Conservation (phyloP, 2,329 filamentous ascomycete species). For the Penicillium sp. region DNA sequence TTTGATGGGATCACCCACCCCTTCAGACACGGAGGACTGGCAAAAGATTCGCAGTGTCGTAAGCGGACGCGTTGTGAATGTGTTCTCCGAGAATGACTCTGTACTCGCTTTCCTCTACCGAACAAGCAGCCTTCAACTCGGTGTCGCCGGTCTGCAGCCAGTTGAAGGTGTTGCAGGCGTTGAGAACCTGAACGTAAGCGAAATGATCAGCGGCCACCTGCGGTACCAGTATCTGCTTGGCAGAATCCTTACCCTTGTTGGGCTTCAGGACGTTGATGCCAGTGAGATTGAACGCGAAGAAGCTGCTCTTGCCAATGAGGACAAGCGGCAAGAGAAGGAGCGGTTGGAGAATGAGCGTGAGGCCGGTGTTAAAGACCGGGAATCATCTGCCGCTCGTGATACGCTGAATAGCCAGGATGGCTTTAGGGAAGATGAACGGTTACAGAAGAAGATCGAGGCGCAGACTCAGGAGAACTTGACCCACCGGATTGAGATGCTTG, state of each 20-base stretch:
- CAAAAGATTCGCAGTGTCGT: slow-evolving; percentile 73
- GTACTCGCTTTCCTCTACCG: slow-evolving; percentile 85
- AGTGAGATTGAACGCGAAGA: slow-evolving; percentile 45
- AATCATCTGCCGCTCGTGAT: slow-evolving; percentile 14
- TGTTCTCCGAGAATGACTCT: slow-evolving; percentile 83
- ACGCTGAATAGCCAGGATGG: slow-evolving; percentile 22
- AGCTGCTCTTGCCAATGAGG: slow-evolving; percentile 39
- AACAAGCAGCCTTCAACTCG: slow-evolving; percentile 75
- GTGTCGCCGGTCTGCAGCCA: slow-evolving; percentile 77
- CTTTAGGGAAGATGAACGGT: slow-evolving; percentile 24
- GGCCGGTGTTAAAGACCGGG: slow-evolving; percentile 24
- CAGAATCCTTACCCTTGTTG: slow-evolving; percentile 63
- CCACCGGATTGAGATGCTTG: slow-evolving; percentile 23
- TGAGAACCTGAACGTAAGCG: slow-evolving; percentile 66
- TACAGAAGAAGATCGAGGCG: slow-evolving; percentile 30
- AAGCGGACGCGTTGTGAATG: slow-evolving; percentile 78
- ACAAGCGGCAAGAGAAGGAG: slow-evolving; percentile 39
- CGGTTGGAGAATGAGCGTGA: slow-evolving; percentile 30
- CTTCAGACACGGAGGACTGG: slow-evolving; percentile 71
- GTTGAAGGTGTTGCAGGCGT: slow-evolving; percentile 53
- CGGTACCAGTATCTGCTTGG: slow-evolving; percentile 68
- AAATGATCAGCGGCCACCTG: slow-evolving; percentile 66
- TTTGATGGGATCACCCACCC: slow-evolving; percentile 75
- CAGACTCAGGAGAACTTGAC: slow-evolving; percentile 29
- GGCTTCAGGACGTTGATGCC: slow-evolving; percentile 64